Evolutionary conservation across 352 stramenopile genomes (phyloP), one percentile per base, ranked within the genome.

Genomic region (Pythium coloratum): DNA sequence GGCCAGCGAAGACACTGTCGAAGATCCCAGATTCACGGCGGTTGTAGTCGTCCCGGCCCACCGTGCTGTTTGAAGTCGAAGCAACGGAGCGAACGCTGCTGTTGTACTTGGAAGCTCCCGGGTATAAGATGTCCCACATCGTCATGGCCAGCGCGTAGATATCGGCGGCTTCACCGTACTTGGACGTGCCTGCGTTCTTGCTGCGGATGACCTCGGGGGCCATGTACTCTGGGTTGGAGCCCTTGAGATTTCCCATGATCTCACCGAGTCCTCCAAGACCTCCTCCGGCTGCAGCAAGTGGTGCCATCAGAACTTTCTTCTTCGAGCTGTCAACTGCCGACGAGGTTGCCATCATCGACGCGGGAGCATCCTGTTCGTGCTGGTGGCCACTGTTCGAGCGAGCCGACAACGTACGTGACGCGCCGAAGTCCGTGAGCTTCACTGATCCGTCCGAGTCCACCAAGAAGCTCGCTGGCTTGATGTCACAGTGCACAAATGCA

Each of bases 91-190:
- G 30, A 12, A 51, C 30, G 38, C 14, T 32, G n/a, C 40, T 34
- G 30, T 40, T 34, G 50, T 46, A 61, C 59, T 82, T 75, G 44
- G 42, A 14, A 67, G 46, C 2, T 57, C n/a, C 40, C 0, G 76
- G 57, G 50, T 88, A 93, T 59, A 80, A 32, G n/a, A 89, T 74
- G 53, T 86, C 75, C 78, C 81, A 87, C 50, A 89, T 66, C 30
- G 76, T 84, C 20, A 88, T 75, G 14, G 49, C 78, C 16, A 89
- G 55, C 30, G 72, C 66, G 63, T 76, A 89, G 13, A 89, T 59
- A 53, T 89, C 81, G 6, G 79, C 77, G 6, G 67, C 68, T 40
- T 87, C 76, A 4, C 62, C 73, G 62, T 89, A 87, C 7, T 55
- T 33, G 28, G 42, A 54, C 2, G 30, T 40, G 14, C 70, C 73